Evolutionary conservation across 306 rosid species (phyloP).

Genomic region (Citrullus colocynthis): DNA sequence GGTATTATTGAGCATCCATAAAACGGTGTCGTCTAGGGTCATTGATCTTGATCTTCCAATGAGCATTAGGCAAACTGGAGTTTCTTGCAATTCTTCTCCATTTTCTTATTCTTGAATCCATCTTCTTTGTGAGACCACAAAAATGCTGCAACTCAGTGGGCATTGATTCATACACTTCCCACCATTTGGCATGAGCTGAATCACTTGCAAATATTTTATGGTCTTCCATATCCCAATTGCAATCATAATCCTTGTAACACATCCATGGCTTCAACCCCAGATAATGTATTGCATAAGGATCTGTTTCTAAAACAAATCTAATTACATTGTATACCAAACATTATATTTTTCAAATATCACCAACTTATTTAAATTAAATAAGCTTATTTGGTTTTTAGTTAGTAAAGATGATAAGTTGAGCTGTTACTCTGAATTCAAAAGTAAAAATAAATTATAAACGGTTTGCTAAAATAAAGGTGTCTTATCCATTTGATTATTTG

Average conservation of each 20-base stretch:
- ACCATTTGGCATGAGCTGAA: conserved; percentile 49
- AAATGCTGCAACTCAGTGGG: conserved; percentile 27
- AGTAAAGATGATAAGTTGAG: too few relatives aligned
- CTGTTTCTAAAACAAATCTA: neutral
- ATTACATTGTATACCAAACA: neutral
- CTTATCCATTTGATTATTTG: too few relatives aligned
- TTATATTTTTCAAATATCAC: too few relatives aligned
- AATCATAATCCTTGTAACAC: conserved; percentile 86
- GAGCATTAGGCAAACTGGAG: conserved; percentile 27
- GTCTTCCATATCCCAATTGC: conserved; percentile 55
- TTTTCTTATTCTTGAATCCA: conserved; percentile 24
- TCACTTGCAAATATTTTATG: conserved; percentile 42
- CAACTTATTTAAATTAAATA: too few relatives aligned
- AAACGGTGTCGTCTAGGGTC: conserved; percentile 43
- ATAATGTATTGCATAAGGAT: conserved; percentile 37
- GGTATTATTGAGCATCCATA: neutral
- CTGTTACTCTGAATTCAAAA: too few relatives aligned
- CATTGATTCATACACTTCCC: conserved; percentile 61
- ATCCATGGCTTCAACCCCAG: conserved; percentile 86
- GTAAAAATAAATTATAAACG: too few relatives aligned
- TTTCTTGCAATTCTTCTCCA: conserved; percentile 34
- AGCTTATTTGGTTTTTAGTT: too few relatives aligned
- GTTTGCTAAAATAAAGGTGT: too few relatives aligned
- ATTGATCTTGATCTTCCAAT: conserved; percentile 42
- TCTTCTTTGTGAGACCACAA: conserved; percentile 44